Evolutionary conservation across 2,329 filamentous ascomycete species (phyloP), one percentile per base, ranked within the genome.

Genomic region (Gnomoniopsis sp.): DNA sequence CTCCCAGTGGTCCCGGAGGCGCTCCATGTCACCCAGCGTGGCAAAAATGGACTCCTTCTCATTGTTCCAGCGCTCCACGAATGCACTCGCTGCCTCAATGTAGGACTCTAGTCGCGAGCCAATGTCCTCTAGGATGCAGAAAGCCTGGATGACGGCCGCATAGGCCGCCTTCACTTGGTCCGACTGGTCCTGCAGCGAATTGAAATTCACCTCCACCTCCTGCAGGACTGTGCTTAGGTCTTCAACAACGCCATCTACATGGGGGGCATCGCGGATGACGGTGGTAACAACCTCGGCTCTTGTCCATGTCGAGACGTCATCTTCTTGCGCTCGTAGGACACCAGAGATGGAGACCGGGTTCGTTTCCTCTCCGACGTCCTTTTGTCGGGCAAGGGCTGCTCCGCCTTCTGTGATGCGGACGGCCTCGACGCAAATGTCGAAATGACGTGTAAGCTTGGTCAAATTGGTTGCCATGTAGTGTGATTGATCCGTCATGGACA

Each of bases 401-500:
- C 65, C 60, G 48, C 63, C 46, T 62, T 66, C 58, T 59, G 63
- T 97, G 53, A 93, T 91, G 60, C 92, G 90, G 47, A 97, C 88
- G 1, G 93, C 93, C 1, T 88, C 93, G 15, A 96, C 90, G 71
- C 93, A 97, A 64, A 96, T 85, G 71, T 98, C 93, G 70, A 96
- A 97, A 74, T 98, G 93, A 26, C 83, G 85, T 8, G 91, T 92
- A 3, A 98, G 78, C 1, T 89, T 91, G 58, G 91, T 84, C 1
- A 98, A 83, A 6, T 91, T 81, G 58, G 88, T 81, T 6, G 93
- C 93, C 86, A 96, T 93, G 66, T 88, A 86, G 62, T 90, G 87
- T 0, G 93, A 93, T 65, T 93, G 87, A 15, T 79, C 79, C 63
- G 93, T 86, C 38, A 96, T 80, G 2, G 79, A 77, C 33, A 80